Evolutionary conservation across 805 yeast species (phyloP), one percentile per base, ranked within the genome.

Genomic region (Schizosaccharomyces japonicus): DNA sequence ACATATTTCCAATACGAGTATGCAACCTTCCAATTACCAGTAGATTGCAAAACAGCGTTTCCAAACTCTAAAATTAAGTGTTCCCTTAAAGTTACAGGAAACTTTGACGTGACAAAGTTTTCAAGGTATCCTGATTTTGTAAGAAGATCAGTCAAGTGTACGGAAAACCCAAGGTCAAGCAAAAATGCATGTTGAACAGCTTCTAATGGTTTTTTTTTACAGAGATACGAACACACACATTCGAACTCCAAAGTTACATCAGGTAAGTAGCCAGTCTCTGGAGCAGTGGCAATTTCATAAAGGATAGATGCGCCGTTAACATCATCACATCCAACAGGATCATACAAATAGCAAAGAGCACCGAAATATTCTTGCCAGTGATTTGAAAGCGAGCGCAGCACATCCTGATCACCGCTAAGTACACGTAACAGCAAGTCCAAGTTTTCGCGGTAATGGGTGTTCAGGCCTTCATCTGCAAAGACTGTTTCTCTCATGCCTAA

Each of bases 1-100:
- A 31, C 47, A 29, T 8, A 19, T n/a, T 25, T 25, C 47, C 47
- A 45, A 8, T 45, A 45, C 5, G 39, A 44, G 8, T 28, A 23
- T 15, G 47, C 39, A 5, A 15, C 27, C 13, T 45, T 25, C 47
- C 47, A 45, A 8, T 17, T 17, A 17, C 25, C 39, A 8, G 15
- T 31, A 28, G 19, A 19, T 30, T 29, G 40, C 15, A 45, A 28
- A 8, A 30, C 23, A 15, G 13, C 6, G 15, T 30, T 25, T 13
- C 47, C 47, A 11, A 27, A 32, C 11, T 45, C 47, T 17, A 45
- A 25, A 7, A 45, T 13, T 4, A 45, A 31, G 17, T 25, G 33
- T 45, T 45, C 36, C 5, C 47, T 44, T 5, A 45, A 19, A 8
- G 34, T 25, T 3, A 25, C 26, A 21, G 36, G 36, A 10, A 17